Evolutionary conservation across 805 yeast genomes (phyloP).

Genomic region (Candida jianshihensis): DNA sequence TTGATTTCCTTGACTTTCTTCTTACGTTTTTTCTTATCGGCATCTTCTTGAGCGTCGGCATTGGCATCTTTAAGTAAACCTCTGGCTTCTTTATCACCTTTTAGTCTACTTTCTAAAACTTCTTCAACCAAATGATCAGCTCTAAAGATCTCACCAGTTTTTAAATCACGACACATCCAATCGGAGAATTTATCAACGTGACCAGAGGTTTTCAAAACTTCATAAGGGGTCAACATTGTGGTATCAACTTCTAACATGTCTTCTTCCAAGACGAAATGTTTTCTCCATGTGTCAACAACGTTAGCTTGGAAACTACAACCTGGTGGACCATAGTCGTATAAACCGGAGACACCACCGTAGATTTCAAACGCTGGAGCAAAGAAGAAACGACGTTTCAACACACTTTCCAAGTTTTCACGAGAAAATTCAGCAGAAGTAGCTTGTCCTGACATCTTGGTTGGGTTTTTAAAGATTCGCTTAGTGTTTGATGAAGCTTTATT

Average conservation of each 20-base stretch:
- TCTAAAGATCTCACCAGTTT: constrained; percentile 96
- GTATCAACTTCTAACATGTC: constrained; percentile 98
- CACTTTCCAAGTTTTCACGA: constrained; percentile 86
- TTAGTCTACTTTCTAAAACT: constrained; percentile 90
- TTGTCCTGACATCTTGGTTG: constrained; percentile 17
- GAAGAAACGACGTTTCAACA: constrained; percentile 91
- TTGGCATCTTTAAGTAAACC: constrained; percentile 54
- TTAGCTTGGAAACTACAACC: constrained; percentile 98
- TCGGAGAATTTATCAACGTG: constrained; percentile 99
- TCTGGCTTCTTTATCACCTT: constrained; percentile 96
- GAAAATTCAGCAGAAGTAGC: constrained; percentile 41
- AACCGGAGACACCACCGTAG: constrained; percentile 97
- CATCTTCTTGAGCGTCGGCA: constrained; percentile 58
- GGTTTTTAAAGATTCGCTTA: constrained; percentile 3
- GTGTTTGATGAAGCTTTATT: neutral
- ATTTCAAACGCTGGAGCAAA: constrained; percentile 96
- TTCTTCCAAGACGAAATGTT: constrained; percentile 94
- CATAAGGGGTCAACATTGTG: constrained; percentile 96
- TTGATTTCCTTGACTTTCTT: constrained; percentile 94
- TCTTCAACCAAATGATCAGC: constrained; percentile 98
- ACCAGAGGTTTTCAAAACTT: constrained; percentile 96
- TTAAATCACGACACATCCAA: constrained; percentile 96
- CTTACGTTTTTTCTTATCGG: constrained; percentile 88
- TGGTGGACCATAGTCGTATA: constrained; percentile 98
- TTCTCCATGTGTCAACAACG: constrained; percentile 92